Evolutionary conservation across 2,329 filamentous ascomycete genomes (phyloP).

Genomic region (Orbilia ellipsospora): DNA sequence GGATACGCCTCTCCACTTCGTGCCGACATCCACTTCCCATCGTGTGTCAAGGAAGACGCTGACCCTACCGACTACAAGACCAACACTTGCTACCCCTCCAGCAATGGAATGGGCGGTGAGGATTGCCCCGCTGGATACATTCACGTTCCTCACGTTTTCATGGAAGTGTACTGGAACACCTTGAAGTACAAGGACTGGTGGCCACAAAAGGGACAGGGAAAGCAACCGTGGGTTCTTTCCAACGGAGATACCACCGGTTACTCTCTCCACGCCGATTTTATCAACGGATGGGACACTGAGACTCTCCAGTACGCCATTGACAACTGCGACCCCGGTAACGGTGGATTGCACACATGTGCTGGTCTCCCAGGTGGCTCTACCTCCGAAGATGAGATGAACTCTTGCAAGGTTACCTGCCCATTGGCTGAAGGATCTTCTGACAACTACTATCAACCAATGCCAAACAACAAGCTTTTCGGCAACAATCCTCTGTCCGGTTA

Average conservation of each 20-base stretch:
- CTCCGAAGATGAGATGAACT: constrained; percentile 51
- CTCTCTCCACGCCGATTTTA: constrained; percentile 69
- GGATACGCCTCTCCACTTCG: constrained; percentile 76
- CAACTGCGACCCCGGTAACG: constrained; percentile 41
- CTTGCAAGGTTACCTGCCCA: constrained; percentile 52
- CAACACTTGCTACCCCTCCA: constrained; percentile 81
- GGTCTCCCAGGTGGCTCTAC: constrained; percentile 44
- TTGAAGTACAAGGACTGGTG: constrained; percentile 66
- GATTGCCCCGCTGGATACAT: constrained; percentile 77
- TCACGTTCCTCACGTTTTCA: constrained; percentile 80
- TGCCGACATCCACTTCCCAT: constrained; percentile 87
- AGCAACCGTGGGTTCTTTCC: constrained; percentile 77
- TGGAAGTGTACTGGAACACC: constrained; percentile 86
- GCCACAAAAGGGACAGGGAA: constrained; percentile 61
- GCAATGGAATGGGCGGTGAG: constrained; percentile 75
- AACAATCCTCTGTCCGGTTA: constrained; percentile 48
- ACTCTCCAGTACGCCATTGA: constrained; percentile 63
- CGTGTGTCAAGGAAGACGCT: constrained; percentile 78
- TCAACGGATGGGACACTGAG: constrained; percentile 65
- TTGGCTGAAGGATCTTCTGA: constrained; percentile 39
- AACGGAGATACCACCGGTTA: constrained; percentile 79
- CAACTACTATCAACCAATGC: constrained; percentile 22
- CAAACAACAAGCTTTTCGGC: constrained; percentile 48
- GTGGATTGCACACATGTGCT: constrained; percentile 37
- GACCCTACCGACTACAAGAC: constrained; percentile 69